Percentiles rank a stretch among this genome's conserved stretches.
phyloP scores from a whole-genome alignment of 169 alveolate species.

The Neospora caninum region DNA sequence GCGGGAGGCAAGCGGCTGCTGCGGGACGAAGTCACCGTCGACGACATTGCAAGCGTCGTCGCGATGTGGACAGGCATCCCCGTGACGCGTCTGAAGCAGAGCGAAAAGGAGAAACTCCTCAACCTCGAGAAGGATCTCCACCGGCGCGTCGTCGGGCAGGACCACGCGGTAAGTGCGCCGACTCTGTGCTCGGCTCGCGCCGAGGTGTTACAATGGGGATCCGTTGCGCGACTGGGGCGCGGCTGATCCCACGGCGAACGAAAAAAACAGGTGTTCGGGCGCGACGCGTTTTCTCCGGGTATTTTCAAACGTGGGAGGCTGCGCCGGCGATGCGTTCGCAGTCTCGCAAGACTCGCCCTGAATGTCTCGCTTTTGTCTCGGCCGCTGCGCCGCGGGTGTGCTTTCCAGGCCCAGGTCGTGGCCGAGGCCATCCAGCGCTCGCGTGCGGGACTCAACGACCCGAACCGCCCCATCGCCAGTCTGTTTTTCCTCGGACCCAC shows the following conservation, averaged over 20 bases:
- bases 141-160: slow-evolving; percentile 76
- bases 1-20: slow-evolving; percentile 58
- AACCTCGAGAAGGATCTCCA: slow-evolving; percentile 72
- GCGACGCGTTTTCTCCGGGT: too few species aligned
- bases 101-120: slow-evolving; percentile 85
- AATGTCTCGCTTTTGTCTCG: too few species aligned
- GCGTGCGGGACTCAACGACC: slow-evolving; percentile 90
- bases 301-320: too few species aligned
- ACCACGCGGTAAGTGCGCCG: slow-evolving; percentile 74
- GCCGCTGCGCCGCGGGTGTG: too few species aligned
- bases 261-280: too few species aligned
- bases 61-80: slow-evolving; percentile 89
- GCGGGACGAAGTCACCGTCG: slow-evolving; percentile 86
- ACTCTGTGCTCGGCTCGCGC: not conserved
- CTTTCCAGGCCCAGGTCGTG: slow-evolving; percentile 68
- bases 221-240: too few species aligned
- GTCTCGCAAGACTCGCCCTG: too few species aligned
- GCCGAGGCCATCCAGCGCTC: slow-evolving; percentile 87
- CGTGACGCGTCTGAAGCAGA: slow-evolving; percentile 78
- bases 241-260: too few species aligned
- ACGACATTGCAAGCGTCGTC: slow-evolving; percentile 85
- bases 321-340: too few species aligned
- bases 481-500: slow-evolving; percentile 92
- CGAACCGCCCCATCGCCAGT: slow-evolving; percentile 89
- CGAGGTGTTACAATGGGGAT: too few species aligned